phyloP scores from a whole-genome alignment of 768 basidiomycete genomes.

The Tricholomella constricta region DNA sequence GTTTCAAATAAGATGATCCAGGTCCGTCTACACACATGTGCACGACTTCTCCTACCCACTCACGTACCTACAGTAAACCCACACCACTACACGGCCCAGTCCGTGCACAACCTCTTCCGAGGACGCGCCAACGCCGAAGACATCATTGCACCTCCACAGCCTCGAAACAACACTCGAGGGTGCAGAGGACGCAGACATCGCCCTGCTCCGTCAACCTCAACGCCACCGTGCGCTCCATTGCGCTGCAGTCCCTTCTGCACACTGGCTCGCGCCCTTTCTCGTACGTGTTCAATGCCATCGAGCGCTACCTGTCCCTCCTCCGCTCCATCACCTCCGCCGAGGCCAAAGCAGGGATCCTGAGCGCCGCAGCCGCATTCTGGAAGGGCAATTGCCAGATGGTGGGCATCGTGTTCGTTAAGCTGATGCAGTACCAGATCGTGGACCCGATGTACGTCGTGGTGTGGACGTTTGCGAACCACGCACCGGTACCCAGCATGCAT shows the following conservation, averaged over 20 bases:
- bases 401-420: slow-evolving; percentile 92
- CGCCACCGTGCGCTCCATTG: slow-evolving; percentile 69
- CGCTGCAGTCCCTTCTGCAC: slow-evolving; percentile 85
- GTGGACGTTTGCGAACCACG: slow-evolving; percentile 73
- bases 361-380: slow-evolving; percentile 80
- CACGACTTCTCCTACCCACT: background rate
- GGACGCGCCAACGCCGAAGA: slow-evolving; percentile 79
- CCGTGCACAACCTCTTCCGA: slow-evolving; percentile 79
- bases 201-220: slow-evolving; percentile 52
- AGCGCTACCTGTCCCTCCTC: slow-evolving; percentile 83
- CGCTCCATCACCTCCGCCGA: slow-evolving; percentile 57
- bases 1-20: slow-evolving; percentile 82
- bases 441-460: slow-evolving; percentile 89
- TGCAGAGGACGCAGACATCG: slow-evolving; percentile 49
- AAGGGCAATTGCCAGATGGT: slow-evolving; percentile 82
- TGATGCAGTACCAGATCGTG: slow-evolving; percentile 98
- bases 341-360: slow-evolving; percentile 71
- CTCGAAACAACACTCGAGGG: slow-evolving; percentile 68
- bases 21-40: slow-evolving; percentile 49
- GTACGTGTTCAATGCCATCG: slow-evolving; percentile 95
- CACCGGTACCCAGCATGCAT: no score
- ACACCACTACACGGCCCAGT: slow-evolving; percentile 77
- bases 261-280: slow-evolving; percentile 97
- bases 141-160: slow-evolving; percentile 73
- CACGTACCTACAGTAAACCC: slow-evolving; percentile 56